Percentiles rank a stretch among this genome's conserved stretches.
phyloP scores from a whole-genome alignment of 2,329 filamentous ascomycete species.

The Blastomyces emzantsi region DNA sequence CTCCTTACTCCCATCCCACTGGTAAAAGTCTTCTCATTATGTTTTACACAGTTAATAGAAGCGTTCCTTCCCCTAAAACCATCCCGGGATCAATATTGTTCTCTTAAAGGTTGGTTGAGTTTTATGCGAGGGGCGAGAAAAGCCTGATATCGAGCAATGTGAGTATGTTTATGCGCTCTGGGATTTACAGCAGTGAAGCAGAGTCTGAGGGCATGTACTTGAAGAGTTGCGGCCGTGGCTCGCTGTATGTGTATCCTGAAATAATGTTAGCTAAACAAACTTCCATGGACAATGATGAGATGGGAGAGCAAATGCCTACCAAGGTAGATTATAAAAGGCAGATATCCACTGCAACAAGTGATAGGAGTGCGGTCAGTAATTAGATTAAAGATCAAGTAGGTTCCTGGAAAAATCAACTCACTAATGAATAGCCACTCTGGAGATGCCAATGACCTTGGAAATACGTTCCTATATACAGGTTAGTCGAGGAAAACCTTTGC shows the following conservation, averaged over 20 bases:
- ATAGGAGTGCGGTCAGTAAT: slow-evolving; percentile 16
- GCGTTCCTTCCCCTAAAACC: not conserved
- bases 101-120: slow-evolving; percentile 5
- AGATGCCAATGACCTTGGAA: slow-evolving; percentile 89
- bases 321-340: slow-evolving; percentile 93
- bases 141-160: slow-evolving; percentile 22
- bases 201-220: slow-evolving; percentile 44
- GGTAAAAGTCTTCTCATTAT: not conserved
- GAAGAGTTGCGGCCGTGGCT: slow-evolving; percentile 74
- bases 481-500: not conserved
- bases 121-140: slow-evolving; percentile 37
- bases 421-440: slow-evolving; percentile 93
- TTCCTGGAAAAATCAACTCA: slow-evolving; percentile 40
- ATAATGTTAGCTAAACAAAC: slow-evolving; percentile 11
- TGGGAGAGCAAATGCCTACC: slow-evolving; percentile 47
- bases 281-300: not conserved
- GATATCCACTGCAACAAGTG: slow-evolving; percentile 62
- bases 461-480: slow-evolving; percentile 76
- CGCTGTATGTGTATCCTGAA: slow-evolving; percentile 84
- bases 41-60: not conserved
- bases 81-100: not conserved
- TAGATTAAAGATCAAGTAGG: slow-evolving; percentile 27
- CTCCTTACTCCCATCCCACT: not conserved
- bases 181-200: not conserved
- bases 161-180: not conserved